phyloP scores from a whole-genome alignment of 345 rosid species.

The Salix brachista region DNA sequence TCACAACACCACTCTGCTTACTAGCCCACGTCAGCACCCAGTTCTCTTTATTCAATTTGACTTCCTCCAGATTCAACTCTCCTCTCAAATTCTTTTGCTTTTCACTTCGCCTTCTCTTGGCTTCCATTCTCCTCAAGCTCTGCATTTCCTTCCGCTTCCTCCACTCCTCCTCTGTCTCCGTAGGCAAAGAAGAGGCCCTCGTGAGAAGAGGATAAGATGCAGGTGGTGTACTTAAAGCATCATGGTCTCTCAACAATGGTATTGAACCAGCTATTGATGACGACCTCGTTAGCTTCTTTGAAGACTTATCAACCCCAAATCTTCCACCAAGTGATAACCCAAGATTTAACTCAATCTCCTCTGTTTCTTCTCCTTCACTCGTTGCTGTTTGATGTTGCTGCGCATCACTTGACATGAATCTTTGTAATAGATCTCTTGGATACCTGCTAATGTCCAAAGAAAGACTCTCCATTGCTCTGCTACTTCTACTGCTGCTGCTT shows the following conservation, averaged over 20 bases:
- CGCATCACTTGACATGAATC: conserved; percentile 44
- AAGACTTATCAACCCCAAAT: conserved; percentile 76
- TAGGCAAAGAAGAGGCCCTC: conserved; percentile 78
- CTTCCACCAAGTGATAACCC: conserved; percentile 84
- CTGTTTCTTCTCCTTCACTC: conserved; percentile 33
- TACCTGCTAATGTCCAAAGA: conserved; percentile 53
- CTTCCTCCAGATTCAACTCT: conserved; percentile 38
- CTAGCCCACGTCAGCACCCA: conserved; percentile 21
- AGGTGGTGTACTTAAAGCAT: conserved; percentile 17
- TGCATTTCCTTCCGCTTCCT: conserved; percentile 87
- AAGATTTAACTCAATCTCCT: conserved; percentile 70
- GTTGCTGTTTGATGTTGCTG: conserved; percentile 15
- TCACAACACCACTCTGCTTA: conserved; percentile 17
- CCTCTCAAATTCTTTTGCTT: conserved; percentile 59
- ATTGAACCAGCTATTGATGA: conserved; percentile 63
- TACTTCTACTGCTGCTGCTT: conserved; percentile 25
- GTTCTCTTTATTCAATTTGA: conserved; percentile 21
- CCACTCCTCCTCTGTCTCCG: conserved; percentile 91
- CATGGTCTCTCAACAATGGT: conserved; percentile 36
- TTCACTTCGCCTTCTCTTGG: conserved; percentile 74
- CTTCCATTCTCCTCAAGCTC: conserved; percentile 74
- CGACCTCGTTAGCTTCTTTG: conserved; percentile 56
- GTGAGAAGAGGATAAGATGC: conserved; percentile 44
- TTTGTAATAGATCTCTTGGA: conserved; percentile 78
- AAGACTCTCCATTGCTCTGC: conserved; percentile 49